phyloP scores from a whole-genome alignment of 305 asterid genomes.

The Rubia balearica region DNA sequence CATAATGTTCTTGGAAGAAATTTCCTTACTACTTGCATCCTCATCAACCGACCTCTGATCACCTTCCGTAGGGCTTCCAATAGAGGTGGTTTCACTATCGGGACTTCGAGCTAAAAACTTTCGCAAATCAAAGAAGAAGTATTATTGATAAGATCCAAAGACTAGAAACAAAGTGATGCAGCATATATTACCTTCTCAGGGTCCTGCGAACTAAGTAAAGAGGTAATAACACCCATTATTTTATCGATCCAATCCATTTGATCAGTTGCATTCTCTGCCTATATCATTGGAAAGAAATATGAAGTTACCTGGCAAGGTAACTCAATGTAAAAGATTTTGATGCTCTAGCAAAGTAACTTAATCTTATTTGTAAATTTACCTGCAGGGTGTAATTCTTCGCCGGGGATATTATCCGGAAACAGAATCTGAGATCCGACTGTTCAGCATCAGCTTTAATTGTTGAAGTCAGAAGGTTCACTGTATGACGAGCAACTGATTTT shows the following conservation, averaged over 20 bases:
- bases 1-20: conserved; percentile 48
- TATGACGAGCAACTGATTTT: conserved; percentile 98
- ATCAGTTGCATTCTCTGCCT: conserved; percentile 98
- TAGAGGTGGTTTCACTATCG: conserved; percentile 94
- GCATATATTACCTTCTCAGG: conserved; percentile 71
- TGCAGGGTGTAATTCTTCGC: conserved; percentile 95
- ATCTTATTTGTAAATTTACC: conserved; percentile 29
- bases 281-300: conserved; percentile 28
- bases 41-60: conserved; percentile 84
- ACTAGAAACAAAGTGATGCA: conserved; percentile 8
- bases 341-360: neutral
- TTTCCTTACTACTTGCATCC: conserved; percentile 51
- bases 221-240: conserved; percentile 96
- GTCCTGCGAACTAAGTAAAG: conserved; percentile 89
- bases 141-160: conserved; percentile 6
- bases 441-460: conserved; percentile 99
- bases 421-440: conserved; percentile 96
- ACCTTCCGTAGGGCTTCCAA: conserved; percentile 43
- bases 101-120: conserved; percentile 43
- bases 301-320: neutral
- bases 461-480: conserved; percentile 94
- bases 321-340: neutral
- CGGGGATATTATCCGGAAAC: conserved; percentile 98
- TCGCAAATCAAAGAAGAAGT: conserved; percentile 16
- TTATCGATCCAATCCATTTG: conserved; percentile 99